Conservation (phyloP, 176 grass and related monocot species). For the Phyllostachys edulis region DNA sequence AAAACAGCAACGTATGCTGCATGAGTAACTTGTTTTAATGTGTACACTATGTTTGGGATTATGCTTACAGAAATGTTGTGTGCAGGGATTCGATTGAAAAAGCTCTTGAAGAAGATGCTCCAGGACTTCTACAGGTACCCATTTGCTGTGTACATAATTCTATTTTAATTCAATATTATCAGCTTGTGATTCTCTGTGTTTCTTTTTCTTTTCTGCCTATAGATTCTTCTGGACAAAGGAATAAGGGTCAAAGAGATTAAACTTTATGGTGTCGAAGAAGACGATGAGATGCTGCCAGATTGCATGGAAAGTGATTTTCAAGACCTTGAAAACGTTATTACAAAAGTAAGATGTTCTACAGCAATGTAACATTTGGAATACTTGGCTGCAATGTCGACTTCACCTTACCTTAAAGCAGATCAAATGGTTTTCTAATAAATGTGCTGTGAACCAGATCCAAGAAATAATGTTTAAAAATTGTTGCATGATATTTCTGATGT, state of each 20-base stretch:
- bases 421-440: slow-evolving; percentile 9
- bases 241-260: slow-evolving; percentile 77
- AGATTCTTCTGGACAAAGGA: slow-evolving; percentile 86
- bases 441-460: background rate
- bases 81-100: slow-evolving; percentile 86
- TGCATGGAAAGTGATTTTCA: slow-evolving; percentile 66
- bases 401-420: background rate
- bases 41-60: background rate
- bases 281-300: slow-evolving; percentile 48
- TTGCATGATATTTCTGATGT: slow-evolving; percentile 6
- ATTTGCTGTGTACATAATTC: slow-evolving; percentile 22
- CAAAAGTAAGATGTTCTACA: slow-evolving; percentile 61
- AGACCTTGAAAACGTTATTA: slow-evolving; percentile 79
- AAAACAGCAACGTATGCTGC: slow-evolving; percentile 81
- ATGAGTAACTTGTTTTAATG: slow-evolving; percentile 23
- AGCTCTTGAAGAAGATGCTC: slow-evolving; percentile 95
- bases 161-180: slow-evolving; percentile 17
- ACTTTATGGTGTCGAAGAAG: slow-evolving; percentile 73
- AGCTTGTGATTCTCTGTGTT: slow-evolving; percentile 21
- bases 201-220: slow-evolving; percentile 16
- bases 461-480: background rate
- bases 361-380: background rate
- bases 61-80: slow-evolving; percentile 25
- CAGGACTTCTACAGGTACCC: slow-evolving; percentile 82
- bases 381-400: background rate